Conservation (phyloP, 1,284 basidiomycete species). For the Cryptococcus amylolentus region DNA sequence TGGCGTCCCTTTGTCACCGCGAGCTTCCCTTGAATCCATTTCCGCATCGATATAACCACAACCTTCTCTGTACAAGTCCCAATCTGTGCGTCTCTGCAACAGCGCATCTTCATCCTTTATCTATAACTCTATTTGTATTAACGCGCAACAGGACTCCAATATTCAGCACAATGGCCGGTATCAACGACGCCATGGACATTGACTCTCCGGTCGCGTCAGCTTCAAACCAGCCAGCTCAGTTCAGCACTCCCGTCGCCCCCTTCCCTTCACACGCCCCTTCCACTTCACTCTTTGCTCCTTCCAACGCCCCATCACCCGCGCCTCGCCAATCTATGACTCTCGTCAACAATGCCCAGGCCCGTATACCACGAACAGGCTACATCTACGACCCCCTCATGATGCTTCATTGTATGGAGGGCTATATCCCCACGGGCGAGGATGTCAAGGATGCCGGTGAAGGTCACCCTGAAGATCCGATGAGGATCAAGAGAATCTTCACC, state of each 20-base stretch:
- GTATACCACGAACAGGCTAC: constrained; percentile 61
- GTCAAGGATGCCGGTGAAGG: constrained; percentile 47
- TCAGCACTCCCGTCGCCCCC: neutral
- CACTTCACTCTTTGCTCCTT: neutral
- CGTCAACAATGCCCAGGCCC: neutral
- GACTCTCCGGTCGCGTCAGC: constrained; percentile 7
- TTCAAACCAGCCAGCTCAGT: neutral
- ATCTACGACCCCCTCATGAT: constrained; percentile 87
- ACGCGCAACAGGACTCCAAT: neutral
- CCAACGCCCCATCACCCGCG: neutral
- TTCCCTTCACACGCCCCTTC: neutral
- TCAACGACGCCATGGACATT: constrained; percentile 21
- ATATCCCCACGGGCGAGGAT: constrained; percentile 51
- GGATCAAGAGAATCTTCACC: constrained; percentile 76
- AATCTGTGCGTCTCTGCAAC: too few species aligned
- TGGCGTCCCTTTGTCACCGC: too few species aligned
- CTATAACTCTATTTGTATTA: too few species aligned
- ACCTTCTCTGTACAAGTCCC: too few species aligned
- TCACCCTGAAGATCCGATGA: constrained; percentile 85
- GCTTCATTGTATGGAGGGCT: constrained; percentile 58
- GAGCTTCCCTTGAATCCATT: too few species aligned
- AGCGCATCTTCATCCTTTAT: too few species aligned
- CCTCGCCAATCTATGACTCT: neutral
- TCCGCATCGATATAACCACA: too few species aligned
- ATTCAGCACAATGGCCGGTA: constrained; percentile 10